Evolutionary conservation across 1,139 yeast species (phyloP).

Genomic region (Taphrina confusa): DNA sequence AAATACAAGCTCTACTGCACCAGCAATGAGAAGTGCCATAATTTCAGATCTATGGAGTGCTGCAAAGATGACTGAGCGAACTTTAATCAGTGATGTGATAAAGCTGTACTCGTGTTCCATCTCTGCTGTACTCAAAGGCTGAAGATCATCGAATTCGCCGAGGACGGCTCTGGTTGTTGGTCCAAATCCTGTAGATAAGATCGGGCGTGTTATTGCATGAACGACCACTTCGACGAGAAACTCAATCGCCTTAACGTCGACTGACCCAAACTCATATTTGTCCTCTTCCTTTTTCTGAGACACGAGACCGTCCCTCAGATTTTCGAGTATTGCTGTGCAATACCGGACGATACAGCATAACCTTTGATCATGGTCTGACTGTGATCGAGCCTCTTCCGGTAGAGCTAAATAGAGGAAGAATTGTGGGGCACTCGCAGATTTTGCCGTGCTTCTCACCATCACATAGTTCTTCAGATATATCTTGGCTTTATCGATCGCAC

Average conservation of each 20-base stretch:
- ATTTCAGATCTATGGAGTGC: not conserved
- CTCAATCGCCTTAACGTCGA: slow-evolving; percentile 11
- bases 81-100: not conserved
- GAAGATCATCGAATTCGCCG: not conserved
- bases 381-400: not conserved
- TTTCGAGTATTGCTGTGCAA: not conserved
- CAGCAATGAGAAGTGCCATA: slow-evolving; percentile 7
- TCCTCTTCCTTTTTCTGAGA: not conserved
- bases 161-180: not conserved
- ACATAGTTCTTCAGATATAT: not conserved
- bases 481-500: not conserved
- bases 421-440: not conserved
- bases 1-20: not conserved
- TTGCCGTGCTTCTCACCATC: not conserved
- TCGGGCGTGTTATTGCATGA: not conserved
- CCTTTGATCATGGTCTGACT: not conserved
- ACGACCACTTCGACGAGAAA: slow-evolving; percentile 7
- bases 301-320: not conserved
- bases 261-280: not conserved
- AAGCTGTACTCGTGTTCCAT: not conserved
- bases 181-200: not conserved
- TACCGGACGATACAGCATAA: not conserved
- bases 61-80: not conserved
- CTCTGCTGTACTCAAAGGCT: not conserved
- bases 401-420: not conserved